Percentiles rank a stretch among this genome's conserved stretches.
These are phyloP conservation scores for Diplodia corticola DNA, from an alignment of 2,329 filamentous ascomycete genomes.

Conservation along the genomic window DNA sequence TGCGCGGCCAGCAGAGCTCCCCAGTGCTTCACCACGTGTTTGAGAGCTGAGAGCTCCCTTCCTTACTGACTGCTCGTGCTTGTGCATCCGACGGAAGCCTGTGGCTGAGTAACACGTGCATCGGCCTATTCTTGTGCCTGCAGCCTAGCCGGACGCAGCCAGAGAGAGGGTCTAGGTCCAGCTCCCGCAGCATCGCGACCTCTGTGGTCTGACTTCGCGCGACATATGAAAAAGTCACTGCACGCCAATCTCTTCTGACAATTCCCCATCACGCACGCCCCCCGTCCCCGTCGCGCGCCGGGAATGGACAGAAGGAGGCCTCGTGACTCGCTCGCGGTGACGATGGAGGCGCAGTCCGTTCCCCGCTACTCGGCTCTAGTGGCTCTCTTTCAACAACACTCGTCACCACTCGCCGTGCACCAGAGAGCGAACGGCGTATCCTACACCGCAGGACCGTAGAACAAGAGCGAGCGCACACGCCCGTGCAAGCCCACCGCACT, in stretches of 20 bases:
- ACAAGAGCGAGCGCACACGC: background rate
- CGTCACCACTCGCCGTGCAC: background rate
- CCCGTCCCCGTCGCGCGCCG: background rate
- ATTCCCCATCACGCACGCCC: background rate
- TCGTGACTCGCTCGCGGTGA: slow-evolving; percentile 7
- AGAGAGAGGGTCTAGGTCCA: background rate
- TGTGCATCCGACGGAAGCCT: too few relatives aligned
- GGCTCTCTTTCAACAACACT: background rate
- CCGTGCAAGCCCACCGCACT: background rate
- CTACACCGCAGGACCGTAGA: background rate
- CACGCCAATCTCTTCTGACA: background rate
- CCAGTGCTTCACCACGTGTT: slow-evolving; percentile 6
- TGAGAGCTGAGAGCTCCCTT: background rate
- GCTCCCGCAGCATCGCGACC: too few relatives aligned
- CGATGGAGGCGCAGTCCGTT: background rate
- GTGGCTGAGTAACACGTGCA: background rate
- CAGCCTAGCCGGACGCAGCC: background rate
- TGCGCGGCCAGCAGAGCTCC: background rate
- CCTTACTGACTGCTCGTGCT: background rate
- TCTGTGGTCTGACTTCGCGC: too few relatives aligned
- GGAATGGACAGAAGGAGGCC: background rate
- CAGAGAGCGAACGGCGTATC: background rate
- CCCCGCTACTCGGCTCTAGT: background rate
- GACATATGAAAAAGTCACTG: too few relatives aligned
- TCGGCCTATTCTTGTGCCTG: background rate